These are phyloP conservation scores for Xylaria sp. DNA, from an alignment of 2,329 filamentous ascomycete species.

Conservation along the genomic window DNA sequence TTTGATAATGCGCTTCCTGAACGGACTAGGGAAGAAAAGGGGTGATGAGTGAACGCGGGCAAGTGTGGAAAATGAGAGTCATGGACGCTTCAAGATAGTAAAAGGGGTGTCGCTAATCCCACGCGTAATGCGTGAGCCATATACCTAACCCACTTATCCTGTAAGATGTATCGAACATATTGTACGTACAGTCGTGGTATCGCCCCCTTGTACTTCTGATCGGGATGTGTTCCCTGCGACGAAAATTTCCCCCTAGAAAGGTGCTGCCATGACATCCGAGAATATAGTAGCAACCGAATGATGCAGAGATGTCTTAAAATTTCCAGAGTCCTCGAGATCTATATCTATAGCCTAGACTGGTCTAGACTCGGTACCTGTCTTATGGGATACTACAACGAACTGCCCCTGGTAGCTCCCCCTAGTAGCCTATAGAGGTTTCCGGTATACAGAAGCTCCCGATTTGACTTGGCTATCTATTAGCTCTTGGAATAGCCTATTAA, in stretches of 20 bases:
- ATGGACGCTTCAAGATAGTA: neutral
- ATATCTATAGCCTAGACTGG: neutral
- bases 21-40: constrained; percentile 7
- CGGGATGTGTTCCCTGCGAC: neutral
- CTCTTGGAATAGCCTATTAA: constrained; percentile 1
- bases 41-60: constrained; percentile 25
- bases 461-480: neutral
- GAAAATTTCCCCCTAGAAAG: neutral
- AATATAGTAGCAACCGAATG: neutral
- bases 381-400: neutral
- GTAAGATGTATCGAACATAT: constrained; percentile 20
- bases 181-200: constrained; percentile 2
- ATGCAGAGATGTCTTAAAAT: neutral
- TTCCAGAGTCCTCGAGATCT: neutral
- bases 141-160: constrained; percentile 13
- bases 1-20: constrained; percentile 56
- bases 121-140: constrained; percentile 8
- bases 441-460: neutral
- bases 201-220: neutral
- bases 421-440: neutral
- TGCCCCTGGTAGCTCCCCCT: neutral
- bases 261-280: neutral
- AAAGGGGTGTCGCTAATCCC: constrained; percentile 3
- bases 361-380: constrained; percentile 7
- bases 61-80: constrained; percentile 16